Conservation (phyloP, 495 filamentous ascomycete species). For the Podospora anserina region DNA sequence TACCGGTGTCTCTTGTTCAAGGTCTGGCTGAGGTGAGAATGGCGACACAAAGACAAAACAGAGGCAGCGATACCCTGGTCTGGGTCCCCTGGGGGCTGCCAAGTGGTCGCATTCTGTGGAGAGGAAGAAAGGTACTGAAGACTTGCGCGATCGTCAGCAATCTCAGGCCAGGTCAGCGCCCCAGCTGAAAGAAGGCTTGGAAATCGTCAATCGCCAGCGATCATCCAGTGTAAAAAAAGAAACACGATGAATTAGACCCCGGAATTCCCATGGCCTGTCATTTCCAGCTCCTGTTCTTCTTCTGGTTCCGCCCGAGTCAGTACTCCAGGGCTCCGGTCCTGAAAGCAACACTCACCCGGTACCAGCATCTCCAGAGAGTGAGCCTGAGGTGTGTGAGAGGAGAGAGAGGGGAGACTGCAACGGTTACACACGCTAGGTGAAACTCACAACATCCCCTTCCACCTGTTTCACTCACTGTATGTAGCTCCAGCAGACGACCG, state of each 20-base stretch:
- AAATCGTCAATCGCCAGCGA: slow-evolving; percentile 3
- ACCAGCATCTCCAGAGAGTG: no score
- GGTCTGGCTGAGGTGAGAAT: not conserved
- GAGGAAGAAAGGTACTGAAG: slow-evolving; percentile 1
- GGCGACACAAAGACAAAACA: not conserved
- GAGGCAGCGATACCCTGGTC: slow-evolving; percentile 2
- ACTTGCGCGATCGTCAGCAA: slow-evolving; percentile 15
- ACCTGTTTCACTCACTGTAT: slow-evolving; percentile 1
- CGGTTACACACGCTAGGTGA: no score
- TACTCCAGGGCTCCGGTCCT: not conserved
- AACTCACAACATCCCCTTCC: no score
- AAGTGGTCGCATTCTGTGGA: slow-evolving; percentile 11
- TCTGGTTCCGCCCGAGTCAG: no score
- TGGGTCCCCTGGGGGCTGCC: not conserved
- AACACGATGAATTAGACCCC: slow-evolving; percentile 1
- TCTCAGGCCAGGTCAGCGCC: slow-evolving; percentile 10
- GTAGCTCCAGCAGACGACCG: not conserved
- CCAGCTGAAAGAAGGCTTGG: not conserved
- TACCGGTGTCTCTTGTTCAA: no score
- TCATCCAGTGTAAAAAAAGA: slow-evolving; percentile 1
- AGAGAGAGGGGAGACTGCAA: no score
- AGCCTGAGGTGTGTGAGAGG: no score
- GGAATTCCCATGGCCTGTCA: not conserved
- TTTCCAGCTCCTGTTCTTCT: not conserved
- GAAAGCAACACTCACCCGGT: not conserved